These are phyloP conservation scores for Syzygium aromaticum DNA, from an alignment of 345 rosid genomes.

Conservation along the genomic window DNA sequence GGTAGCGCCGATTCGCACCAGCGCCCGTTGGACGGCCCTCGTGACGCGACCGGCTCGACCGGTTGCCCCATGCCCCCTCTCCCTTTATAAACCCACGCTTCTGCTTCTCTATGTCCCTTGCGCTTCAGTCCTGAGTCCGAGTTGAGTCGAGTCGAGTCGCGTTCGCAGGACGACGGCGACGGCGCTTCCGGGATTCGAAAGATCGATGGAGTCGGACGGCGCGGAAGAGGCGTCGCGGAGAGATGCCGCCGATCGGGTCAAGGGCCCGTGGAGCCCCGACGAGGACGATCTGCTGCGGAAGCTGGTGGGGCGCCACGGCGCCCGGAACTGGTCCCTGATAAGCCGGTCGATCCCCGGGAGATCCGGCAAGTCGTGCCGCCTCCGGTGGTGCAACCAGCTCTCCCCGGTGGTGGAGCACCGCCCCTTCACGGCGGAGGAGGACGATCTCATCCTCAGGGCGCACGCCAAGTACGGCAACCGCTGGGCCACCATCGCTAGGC, in stretches of 20 bases:
- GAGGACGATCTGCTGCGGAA: slow-evolving; percentile 41
- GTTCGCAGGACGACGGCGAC: background rate
- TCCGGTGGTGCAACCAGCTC: slow-evolving; percentile 66
- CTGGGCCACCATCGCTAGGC: slow-evolving; percentile 56
- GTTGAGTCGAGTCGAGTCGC: background rate
- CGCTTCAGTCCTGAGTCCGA: background rate
- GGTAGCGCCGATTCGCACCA: slow-evolving; percentile 1
- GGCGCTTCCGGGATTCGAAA: background rate
- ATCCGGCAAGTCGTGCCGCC: slow-evolving; percentile 61
- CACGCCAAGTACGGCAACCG: slow-evolving; percentile 46
- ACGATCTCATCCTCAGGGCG: slow-evolving; percentile 32
- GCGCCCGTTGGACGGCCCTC: background rate
- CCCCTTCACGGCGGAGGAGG: slow-evolving; percentile 44
- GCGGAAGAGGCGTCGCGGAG: background rate
- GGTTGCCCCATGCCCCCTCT: background rate
- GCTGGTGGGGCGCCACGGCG: slow-evolving; percentile 37
- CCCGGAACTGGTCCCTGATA: slow-evolving; percentile 47
- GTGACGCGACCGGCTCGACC: background rate
- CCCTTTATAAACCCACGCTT: background rate
- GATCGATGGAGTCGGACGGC: background rate
- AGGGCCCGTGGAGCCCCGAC: slow-evolving; percentile 53
- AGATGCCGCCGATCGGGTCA: slow-evolving; percentile 23
- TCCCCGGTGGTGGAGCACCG: slow-evolving; percentile 50
- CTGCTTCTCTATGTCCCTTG: background rate
- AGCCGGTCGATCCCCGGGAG: slow-evolving; percentile 45